A percentile compares a stretch with the other conserved stretches of the same genome.
phyloP scores from a whole-genome alignment of 192 early-diverging fungal genomes.

The Entomortierella lignicola region DNA sequence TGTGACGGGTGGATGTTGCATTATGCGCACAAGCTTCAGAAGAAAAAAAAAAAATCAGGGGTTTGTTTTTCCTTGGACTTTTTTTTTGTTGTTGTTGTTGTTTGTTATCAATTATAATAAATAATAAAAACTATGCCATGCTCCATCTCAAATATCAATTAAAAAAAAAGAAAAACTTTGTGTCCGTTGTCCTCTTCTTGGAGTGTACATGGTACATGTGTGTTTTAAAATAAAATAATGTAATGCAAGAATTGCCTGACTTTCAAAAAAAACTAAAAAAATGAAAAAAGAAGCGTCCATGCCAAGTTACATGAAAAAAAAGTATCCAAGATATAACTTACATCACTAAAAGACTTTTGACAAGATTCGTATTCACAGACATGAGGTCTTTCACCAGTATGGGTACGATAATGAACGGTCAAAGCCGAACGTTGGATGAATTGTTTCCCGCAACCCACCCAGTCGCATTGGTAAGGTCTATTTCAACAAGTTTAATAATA shows the following conservation, averaged over 20 bases:
- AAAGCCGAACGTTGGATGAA: constrained; percentile 85
- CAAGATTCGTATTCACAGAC: constrained; percentile 72
- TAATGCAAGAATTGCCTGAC: not conserved
- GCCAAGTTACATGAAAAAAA: not conserved
- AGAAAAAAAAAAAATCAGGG: constrained; percentile 27
- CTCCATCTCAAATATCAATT: too few relatives aligned
- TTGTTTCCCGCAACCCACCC: constrained; percentile 75
- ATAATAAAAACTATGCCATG: too few relatives aligned
- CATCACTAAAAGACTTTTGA: constrained; percentile 80
- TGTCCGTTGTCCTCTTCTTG: not conserved
- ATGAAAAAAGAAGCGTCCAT: not conserved
- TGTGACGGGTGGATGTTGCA: not conserved
- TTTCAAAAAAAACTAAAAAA: not conserved
- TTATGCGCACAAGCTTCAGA: constrained; percentile 21
- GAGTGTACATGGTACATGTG: not conserved
- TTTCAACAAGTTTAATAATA: not conserved
- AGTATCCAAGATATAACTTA: constrained; percentile 12
- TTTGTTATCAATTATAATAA: too few relatives aligned
- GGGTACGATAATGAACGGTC: constrained; percentile 79
- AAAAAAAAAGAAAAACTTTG: too few relatives aligned
- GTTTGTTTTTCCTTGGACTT: constrained; percentile 4
- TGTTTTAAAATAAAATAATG: not conserved
- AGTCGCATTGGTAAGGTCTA: constrained; percentile 71
- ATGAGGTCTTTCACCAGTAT: constrained; percentile 79
- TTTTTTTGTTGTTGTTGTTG: not conserved